These are phyloP conservation scores for Rhodosorus marinus DNA, from an alignment of 23 red algal species.

Conservation along the genomic window DNA sequence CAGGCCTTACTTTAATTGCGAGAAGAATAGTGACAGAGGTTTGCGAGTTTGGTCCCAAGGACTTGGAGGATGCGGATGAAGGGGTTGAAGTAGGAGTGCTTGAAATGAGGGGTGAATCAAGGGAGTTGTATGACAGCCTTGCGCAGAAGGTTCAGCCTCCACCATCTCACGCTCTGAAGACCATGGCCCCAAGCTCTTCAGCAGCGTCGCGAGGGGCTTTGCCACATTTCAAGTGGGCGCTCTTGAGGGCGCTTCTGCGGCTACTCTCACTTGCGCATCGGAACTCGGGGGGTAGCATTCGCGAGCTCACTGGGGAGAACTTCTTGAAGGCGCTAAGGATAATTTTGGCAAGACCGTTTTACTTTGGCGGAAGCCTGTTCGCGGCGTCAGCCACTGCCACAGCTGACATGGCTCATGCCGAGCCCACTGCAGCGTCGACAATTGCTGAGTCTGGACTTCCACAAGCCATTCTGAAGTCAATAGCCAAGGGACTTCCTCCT, in stretches of 20 bases:
- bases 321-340: slow-evolving; percentile 26
- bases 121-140: slow-evolving; percentile 23
- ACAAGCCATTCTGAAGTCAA: slow-evolving; percentile 29
- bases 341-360: slow-evolving; percentile 44
- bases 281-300: slow-evolving; percentile 17
- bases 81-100: slow-evolving; percentile 24
- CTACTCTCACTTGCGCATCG: slow-evolving; percentile 24
- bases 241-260: slow-evolving; percentile 26
- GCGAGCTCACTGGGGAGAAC: slow-evolving; percentile 28
- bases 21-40: too few relatives aligned
- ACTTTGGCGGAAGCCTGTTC: slow-evolving; percentile 67
- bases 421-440: slow-evolving; percentile 40
- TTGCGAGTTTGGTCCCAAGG: neutral
- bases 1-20: too few relatives aligned
- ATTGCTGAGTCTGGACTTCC: slow-evolving; percentile 37
- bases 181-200: slow-evolving; percentile 24
- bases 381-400: slow-evolving; percentile 29
- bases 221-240: slow-evolving; percentile 36
- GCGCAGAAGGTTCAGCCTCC: slow-evolving; percentile 18
- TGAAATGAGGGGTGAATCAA: slow-evolving; percentile 14
- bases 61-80: slow-evolving; percentile 15
- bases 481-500: slow-evolving; percentile 31
- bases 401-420: slow-evolving; percentile 68
- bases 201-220: slow-evolving; percentile 31
- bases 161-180: slow-evolving; percentile 11